Conservation (phyloP, 768 basidiomycete species). For the Pisolithus sp. region DNA sequence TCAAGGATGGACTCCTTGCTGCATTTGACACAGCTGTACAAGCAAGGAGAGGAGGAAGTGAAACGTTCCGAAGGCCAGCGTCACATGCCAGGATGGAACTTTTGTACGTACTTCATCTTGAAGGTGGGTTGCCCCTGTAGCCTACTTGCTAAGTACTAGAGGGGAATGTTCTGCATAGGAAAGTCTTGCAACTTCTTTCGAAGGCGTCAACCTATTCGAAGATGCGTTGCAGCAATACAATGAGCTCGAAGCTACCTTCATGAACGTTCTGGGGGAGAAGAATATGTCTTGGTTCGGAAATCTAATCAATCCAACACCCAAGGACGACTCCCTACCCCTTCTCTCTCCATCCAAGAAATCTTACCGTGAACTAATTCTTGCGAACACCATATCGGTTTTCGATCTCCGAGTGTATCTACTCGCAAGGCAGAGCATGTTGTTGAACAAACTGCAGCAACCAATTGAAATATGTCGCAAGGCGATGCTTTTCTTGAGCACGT, state of each 20-base stretch:
- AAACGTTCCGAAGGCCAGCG: conserved; percentile 83
- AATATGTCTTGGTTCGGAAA: conserved; percentile 91
- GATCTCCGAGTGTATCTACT: conserved; percentile 91
- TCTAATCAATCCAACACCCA: conserved; percentile 59
- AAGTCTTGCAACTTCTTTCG: conserved; percentile 87
- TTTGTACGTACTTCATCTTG: conserved; percentile 92
- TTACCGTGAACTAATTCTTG: conserved; percentile 83
- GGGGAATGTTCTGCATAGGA: conserved; percentile 49
- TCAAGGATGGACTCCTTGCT: conserved; percentile 84
- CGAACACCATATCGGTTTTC: conserved; percentile 87
- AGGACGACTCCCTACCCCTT: conserved; percentile 77
- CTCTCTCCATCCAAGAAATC: conserved; percentile 76
- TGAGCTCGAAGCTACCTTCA: conserved; percentile 84
- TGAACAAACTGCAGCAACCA: conserved; percentile 62
- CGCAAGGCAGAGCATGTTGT: conserved; percentile 72
- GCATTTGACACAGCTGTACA: conserved; percentile 77
- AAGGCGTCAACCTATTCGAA: conserved; percentile 83
- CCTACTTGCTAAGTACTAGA: not conserved
- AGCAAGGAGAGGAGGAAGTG: conserved; percentile 85
- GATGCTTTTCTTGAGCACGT: conserved; percentile 65
- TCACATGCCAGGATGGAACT: conserved; percentile 97
- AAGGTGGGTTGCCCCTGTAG: conserved; percentile 54
- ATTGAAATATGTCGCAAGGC: conserved; percentile 69
- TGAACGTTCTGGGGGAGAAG: conserved; percentile 65
- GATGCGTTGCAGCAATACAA: conserved; percentile 87